Percentiles rank a stretch among this genome's conserved stretches.
Evolutionary conservation across 78 protist species (phyloP).

Genomic region (Thecamonas trahens): DNA sequence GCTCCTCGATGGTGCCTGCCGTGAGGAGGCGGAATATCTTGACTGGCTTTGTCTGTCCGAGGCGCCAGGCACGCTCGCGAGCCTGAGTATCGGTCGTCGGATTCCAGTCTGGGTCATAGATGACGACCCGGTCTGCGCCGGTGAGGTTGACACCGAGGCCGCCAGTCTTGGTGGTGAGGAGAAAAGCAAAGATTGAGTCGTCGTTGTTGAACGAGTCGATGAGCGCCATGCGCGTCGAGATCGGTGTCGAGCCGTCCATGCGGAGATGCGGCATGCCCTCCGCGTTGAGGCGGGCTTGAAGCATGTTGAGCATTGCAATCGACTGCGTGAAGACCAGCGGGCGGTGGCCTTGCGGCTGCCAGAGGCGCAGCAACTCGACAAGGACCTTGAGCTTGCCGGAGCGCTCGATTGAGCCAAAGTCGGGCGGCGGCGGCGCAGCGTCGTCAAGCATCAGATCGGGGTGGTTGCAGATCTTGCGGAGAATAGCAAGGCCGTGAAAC

Average conservation of each 20-base stretch:
- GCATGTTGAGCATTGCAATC: constrained; percentile 85
- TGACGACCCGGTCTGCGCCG: constrained; percentile 89
- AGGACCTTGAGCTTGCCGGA: constrained; percentile 45
- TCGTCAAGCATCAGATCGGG: constrained; percentile 61
- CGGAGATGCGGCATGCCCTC: constrained; percentile 31
- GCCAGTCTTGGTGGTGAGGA: constrained; percentile 87
- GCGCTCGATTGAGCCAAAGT: constrained; percentile 13
- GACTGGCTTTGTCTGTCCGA: constrained; percentile 86
- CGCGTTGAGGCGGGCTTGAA: constrained; percentile 40
- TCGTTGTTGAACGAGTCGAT: constrained; percentile 49
- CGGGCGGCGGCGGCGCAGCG: not conserved
- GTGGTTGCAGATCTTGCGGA: constrained; percentile 93
- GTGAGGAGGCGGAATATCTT: constrained; percentile 66
- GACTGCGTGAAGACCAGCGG: constrained; percentile 85
- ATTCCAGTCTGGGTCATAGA: constrained; percentile 96
- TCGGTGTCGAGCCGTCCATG: constrained; percentile 89
- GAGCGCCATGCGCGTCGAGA: constrained; percentile 30
- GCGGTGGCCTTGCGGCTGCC: constrained; percentile 76
- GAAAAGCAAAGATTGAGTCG: constrained; percentile 57
- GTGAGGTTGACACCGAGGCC: constrained; percentile 94
- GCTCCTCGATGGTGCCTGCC: constrained; percentile 90
- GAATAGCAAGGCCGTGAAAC: constrained; percentile 54
- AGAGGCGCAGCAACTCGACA: constrained; percentile 56
- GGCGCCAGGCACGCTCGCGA: constrained; percentile 90
- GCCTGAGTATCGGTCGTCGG: constrained; percentile 83